These are phyloP conservation scores for Gonapodya sp. DNA, from an alignment of 192 early-diverging fungal genomes.

Conservation along the genomic window DNA sequence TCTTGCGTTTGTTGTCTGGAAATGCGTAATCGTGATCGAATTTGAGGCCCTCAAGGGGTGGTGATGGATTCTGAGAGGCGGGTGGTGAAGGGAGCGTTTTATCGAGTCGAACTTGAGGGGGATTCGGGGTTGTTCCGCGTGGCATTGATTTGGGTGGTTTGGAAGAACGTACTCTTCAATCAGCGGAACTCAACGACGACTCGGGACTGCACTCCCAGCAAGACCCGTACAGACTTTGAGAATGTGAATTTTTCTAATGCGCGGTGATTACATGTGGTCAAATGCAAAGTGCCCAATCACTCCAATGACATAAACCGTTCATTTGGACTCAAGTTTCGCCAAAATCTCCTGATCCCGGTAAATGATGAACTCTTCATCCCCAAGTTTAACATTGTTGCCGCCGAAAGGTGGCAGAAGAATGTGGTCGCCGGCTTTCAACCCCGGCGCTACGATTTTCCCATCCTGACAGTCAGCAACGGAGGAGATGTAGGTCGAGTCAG, in stretches of 20 bases:
- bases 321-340: constrained; percentile 67
- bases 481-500: constrained; percentile 8
- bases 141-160: background rate
- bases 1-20: background rate
- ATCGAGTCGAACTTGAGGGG: background rate
- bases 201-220: no score
- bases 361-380: constrained; percentile 79
- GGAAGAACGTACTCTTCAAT: no score
- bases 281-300: background rate
- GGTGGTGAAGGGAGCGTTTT: background rate
- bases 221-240: no score
- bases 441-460: constrained; percentile 67
- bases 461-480: constrained; percentile 38
- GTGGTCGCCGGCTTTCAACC: constrained; percentile 84
- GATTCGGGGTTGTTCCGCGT: background rate
- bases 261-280: no score
- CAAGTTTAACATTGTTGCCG: constrained; percentile 86
- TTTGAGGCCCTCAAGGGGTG: background rate
- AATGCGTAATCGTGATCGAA: background rate
- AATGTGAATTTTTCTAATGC: no score
- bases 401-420: constrained; percentile 94
- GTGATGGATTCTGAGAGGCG: background rate
- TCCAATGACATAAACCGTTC: background rate
- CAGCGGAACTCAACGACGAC: no score
- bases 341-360: constrained; percentile 91